A percentile compares a stretch with the other conserved stretches of the same genome.
phyloP scores from a whole-genome alignment of 2,329 filamentous ascomycete genomes.

The Alternaria novae-zelandiae region DNA sequence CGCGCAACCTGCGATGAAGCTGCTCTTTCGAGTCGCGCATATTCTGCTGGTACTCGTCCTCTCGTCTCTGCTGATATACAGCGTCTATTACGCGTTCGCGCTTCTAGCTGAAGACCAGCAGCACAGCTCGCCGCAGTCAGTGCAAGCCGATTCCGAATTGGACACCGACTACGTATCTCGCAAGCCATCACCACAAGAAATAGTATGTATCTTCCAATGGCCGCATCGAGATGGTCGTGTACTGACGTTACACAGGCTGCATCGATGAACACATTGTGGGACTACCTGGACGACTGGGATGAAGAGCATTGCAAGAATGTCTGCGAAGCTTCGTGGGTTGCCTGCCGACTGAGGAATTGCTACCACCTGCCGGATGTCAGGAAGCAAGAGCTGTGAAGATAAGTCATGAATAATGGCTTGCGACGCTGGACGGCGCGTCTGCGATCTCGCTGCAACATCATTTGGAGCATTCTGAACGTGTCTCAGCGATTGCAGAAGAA shows the following conservation, averaged over 20 bases:
- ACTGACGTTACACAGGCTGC: slow-evolving; percentile 11
- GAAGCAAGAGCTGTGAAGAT: slow-evolving; percentile 15
- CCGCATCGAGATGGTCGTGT: not conserved
- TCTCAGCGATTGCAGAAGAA: not conserved
- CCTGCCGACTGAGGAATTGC: slow-evolving; percentile 19
- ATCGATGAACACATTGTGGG: slow-evolving; percentile 25
- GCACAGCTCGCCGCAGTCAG: not conserved
- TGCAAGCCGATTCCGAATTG: not conserved
- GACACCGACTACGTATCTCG: not conserved
- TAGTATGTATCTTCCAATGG: not conserved
- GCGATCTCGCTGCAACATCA: too few species aligned
- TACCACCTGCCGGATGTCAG: slow-evolving; percentile 13
- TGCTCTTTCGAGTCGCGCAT: slow-evolving; percentile 5
- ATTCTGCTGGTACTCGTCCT: slow-evolving; percentile 5
- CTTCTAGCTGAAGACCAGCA: not conserved
- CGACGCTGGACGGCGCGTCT: too few species aligned
- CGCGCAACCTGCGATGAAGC: not conserved
- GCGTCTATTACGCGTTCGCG: slow-evolving; percentile 12
- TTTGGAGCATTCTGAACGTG: not conserved
- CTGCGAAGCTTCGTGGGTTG: slow-evolving; percentile 22
- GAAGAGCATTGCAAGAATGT: slow-evolving; percentile 21
- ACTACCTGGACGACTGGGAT: slow-evolving; percentile 21
- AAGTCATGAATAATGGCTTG: too few species aligned
- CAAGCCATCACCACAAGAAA: not conserved
- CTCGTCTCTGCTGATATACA: slow-evolving; percentile 5